Percentiles rank a stretch among this genome's conserved stretches.
Conservation (phyloP, 75 land plant species). For the Gnetum montanum region DNA sequence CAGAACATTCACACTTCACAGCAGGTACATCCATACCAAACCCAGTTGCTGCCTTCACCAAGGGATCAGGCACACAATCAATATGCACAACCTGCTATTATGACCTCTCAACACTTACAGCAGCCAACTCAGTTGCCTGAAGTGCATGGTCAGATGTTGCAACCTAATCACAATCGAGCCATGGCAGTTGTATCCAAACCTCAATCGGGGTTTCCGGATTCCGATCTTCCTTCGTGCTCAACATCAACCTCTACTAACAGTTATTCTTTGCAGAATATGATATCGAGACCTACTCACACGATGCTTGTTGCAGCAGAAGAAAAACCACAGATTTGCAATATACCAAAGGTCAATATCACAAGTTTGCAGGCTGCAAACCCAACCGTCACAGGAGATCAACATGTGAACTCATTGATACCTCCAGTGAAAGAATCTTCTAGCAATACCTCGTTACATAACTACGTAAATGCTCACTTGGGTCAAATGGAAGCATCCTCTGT, state of each 20-base stretch:
- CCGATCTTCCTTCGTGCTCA: slow-evolving; percentile 49
- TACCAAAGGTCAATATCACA: slow-evolving; percentile 10
- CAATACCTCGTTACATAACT: slow-evolving; percentile 30
- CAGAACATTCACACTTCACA: slow-evolving; percentile 34
- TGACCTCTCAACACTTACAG: neutral
- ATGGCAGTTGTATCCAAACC: slow-evolving; percentile 11
- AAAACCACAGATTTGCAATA: neutral
- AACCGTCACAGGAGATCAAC: slow-evolving; percentile 24
- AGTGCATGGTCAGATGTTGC: slow-evolving; percentile 4
- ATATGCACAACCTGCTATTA: neutral
- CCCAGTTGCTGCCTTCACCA: slow-evolving; percentile 15
- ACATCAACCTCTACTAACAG: slow-evolving; percentile 45
- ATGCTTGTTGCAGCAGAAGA: slow-evolving; percentile 13
- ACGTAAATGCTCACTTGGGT: slow-evolving; percentile 25
- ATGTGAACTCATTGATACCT: slow-evolving; percentile 24
- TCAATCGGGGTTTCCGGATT: slow-evolving; percentile 32
- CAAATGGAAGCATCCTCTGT: slow-evolving; percentile 19
- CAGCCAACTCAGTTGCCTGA: slow-evolving; percentile 8
- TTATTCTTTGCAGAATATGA: slow-evolving; percentile 16
- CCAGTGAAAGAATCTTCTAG: slow-evolving; percentile 21
- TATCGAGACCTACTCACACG: slow-evolving; percentile 18
- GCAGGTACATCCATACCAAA: slow-evolving; percentile 33
- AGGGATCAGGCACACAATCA: slow-evolving; percentile 1
- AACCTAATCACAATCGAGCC: slow-evolving; percentile 7
- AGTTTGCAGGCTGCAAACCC: slow-evolving; percentile 13